A percentile compares a stretch with the other conserved stretches of the same genome.
phyloP scores from a whole-genome alignment of 2,329 filamentous ascomycete species.

The Trichophyton equinum region DNA sequence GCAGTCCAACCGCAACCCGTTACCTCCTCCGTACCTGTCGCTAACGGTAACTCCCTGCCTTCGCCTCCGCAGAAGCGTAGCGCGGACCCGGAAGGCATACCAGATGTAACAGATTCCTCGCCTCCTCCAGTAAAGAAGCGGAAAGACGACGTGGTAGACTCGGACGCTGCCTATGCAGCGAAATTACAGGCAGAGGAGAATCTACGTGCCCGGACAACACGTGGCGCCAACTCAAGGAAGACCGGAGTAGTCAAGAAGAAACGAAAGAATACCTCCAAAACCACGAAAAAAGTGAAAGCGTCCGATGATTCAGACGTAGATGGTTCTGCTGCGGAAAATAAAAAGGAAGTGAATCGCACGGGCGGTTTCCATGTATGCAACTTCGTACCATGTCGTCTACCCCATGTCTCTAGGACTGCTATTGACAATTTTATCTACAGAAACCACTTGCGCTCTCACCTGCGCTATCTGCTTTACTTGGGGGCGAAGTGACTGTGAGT shows the following conservation, averaged over 20 bases:
- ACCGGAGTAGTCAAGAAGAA: conserved; percentile 50
- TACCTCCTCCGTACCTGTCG: conserved; percentile 14
- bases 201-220: conserved; percentile 58
- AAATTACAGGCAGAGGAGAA: conserved; percentile 90
- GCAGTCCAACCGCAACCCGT: conserved; percentile 14
- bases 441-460: conserved; percentile 37
- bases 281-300: conserved; percentile 56
- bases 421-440: conserved; percentile 15
- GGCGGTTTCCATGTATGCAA: conserved; percentile 67
- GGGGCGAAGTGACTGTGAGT: conserved; percentile 35
- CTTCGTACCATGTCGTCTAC: not conserved
- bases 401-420: not conserved
- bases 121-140: conserved; percentile 52
- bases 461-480: conserved; percentile 33
- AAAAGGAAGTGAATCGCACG: conserved; percentile 59
- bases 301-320: conserved; percentile 71
- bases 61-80: conserved; percentile 31
- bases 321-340: conserved; percentile 44
- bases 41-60: conserved; percentile 30
- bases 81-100: conserved; percentile 29
- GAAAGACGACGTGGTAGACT: conserved; percentile 53
- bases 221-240: conserved; percentile 55
- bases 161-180: conserved; percentile 77
- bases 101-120: conserved; percentile 26
- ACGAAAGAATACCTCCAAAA: conserved; percentile 39